These are phyloP conservation scores for Oryza coarctata DNA, from an alignment of 176 grass and related monocot genomes.

Conservation along the genomic window DNA sequence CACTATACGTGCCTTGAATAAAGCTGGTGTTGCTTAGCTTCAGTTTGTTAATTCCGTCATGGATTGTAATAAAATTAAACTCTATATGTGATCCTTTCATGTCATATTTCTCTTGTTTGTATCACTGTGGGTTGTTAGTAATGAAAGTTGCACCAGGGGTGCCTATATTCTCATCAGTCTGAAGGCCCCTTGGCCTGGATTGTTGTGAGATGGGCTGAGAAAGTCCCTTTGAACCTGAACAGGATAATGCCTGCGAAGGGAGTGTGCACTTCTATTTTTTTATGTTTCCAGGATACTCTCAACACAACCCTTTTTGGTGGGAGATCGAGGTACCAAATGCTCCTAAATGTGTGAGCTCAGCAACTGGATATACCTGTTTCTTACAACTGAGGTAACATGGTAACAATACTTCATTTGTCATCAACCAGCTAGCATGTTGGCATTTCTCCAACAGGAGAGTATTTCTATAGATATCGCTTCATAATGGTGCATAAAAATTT, in stretches of 20 bases:
- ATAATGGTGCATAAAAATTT: background rate
- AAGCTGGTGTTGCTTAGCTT: constrained; percentile 48
- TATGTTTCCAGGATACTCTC: constrained; percentile 59
- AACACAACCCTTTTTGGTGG: constrained; percentile 23
- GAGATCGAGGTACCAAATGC: constrained; percentile 21
- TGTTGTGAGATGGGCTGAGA: constrained; percentile 80
- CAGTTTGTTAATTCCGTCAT: constrained; percentile 40
- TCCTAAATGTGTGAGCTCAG: constrained; percentile 4
- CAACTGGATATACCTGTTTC: constrained; percentile 17
- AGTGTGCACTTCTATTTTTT: constrained; percentile 86
- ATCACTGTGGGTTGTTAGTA: constrained; percentile 52
- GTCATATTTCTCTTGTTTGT: constrained; percentile 26
- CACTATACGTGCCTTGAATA: constrained; percentile 64
- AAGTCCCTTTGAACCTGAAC: constrained; percentile 99
- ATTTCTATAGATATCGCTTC: constrained; percentile 8
- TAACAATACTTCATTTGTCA: constrained; percentile 34
- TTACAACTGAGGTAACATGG: constrained; percentile 31
- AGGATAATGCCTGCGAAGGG: constrained; percentile 99
- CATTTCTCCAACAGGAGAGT: background rate
- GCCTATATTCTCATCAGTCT: constrained; percentile 64
- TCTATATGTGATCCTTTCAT: constrained; percentile 19
- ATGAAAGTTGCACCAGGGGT: constrained; percentile 97
- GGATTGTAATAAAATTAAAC: constrained; percentile 67
- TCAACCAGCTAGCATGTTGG: background rate
- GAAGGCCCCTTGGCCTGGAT: constrained; percentile 35